Percentiles rank a stretch among this genome's conserved stretches.
Evolutionary conservation across 2,329 filamentous ascomycete genomes (phyloP).

Genomic region (Metarhizium brunneum): DNA sequence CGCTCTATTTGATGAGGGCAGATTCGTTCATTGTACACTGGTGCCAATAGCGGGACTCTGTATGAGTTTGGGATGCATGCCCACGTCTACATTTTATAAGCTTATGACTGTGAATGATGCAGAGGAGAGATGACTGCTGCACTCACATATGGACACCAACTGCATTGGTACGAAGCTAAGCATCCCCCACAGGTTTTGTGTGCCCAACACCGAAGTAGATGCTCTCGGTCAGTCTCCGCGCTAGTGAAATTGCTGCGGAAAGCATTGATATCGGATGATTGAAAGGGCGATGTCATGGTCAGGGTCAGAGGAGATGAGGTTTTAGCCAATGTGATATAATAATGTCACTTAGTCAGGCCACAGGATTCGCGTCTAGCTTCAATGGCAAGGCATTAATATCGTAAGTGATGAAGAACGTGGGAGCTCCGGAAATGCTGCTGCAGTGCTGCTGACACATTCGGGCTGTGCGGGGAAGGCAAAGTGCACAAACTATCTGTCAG

Average conservation of each 20-base stretch:
- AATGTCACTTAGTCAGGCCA: not conserved
- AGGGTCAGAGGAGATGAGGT: not conserved
- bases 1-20: conserved; percentile 40
- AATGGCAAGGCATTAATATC: not conserved
- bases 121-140: not conserved
- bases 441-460: too few species aligned
- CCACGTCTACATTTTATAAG: conserved; percentile 30
- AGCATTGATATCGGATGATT: conserved; percentile 1
- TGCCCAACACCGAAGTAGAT: conserved; percentile 41
- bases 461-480: too few species aligned
- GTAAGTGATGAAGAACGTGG: not conserved
- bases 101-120: not conserved
- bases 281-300: not conserved
- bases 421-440: too few species aligned
- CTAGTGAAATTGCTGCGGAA: conserved; percentile 22
- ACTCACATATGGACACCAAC: conserved; percentile 45
- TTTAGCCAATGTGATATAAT: not conserved
- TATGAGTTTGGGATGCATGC: conserved; percentile 44
- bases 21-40: conserved; percentile 37
- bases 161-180: conserved; percentile 32
- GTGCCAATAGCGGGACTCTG: conserved; percentile 36
- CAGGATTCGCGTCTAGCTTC: not conserved
- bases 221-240: conserved; percentile 21
- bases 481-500: too few species aligned
- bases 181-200: conserved; percentile 39